Evolutionary conservation across 1,284 basidiomycete genomes (phyloP), one percentile per base, ranked within the genome.

Genomic region (Chondrostereum purpureum): DNA sequence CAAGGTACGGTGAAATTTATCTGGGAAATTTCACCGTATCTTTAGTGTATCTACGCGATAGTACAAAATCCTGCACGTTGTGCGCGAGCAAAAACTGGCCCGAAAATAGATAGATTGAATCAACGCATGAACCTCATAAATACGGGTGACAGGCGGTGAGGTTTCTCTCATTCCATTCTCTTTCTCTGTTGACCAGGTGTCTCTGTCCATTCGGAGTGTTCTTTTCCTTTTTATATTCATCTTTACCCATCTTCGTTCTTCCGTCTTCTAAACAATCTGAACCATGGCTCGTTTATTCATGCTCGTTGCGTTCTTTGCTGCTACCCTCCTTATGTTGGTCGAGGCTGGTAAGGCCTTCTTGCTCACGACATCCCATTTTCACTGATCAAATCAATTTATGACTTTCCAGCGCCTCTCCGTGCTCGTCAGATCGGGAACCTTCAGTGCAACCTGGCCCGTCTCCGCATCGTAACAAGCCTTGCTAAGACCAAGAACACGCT

Each of bases 381-480:
- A 10, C 12, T 14, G 8, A 3, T 19, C 34, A 22, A 17, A 12
- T 12, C 14, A n/a, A 13, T n/a, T n/a, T 20, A 6, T 16, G 5
- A 6, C 11, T 40, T 22, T 11, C 20, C 19, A 40, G 39, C 42
- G 24, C 23, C 42, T 14, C 23, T 43, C n/a, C 16, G 24, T n/a
- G 10, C 27, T 14, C 63, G 64, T 40, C 62, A 63, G 52, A 46
- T 62, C 23, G 63, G 62, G 13, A 55, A 61, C 53, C 45, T 65
- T 16, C 53, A 59, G 42, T 68, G 67, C 56, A 65, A 66, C 49
- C 31, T 60, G 19, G 62, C 66, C 40, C 62, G 65, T 17, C 51
- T 62, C 14, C 47, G 57, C 42, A 65, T 62, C 42, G 65, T 66
- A 18, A 40, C 52, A 5, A 52, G 51, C 23, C 55, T 68, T 41